Percentiles rank a stretch among this genome's conserved stretches.
Evolutionary conservation across 1,284 basidiomycete species (phyloP).

Genomic region (Porogramme epimiltina): DNA sequence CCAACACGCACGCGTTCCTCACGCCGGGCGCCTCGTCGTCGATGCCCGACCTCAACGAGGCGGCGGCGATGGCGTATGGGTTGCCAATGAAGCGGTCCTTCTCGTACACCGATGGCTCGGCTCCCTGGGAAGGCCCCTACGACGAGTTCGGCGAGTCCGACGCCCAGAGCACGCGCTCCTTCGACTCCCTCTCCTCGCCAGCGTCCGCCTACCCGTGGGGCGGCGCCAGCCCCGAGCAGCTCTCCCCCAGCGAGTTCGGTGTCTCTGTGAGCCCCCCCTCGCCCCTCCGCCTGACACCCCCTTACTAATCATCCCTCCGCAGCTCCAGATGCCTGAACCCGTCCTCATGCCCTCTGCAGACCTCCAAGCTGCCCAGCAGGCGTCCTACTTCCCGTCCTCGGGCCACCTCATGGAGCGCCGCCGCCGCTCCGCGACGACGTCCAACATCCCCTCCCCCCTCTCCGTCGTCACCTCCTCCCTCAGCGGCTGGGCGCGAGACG

Average conservation of each 20-base stretch:
- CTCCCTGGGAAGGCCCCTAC: conserved; percentile 13
- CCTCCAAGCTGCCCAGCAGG: conserved; percentile 1
- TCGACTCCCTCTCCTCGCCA: conserved; percentile 9
- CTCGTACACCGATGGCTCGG: conserved; percentile 11
- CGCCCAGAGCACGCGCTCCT: conserved; percentile 14
- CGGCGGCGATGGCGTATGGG: background rate
- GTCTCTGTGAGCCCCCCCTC: conserved; percentile 8
- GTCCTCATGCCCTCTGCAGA: background rate
- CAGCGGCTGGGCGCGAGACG: conserved; percentile 30
- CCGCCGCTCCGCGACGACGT: conserved; percentile 25
- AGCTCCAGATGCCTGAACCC: conserved; percentile 8
- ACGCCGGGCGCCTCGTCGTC: too few relatives aligned
- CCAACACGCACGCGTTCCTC: too few relatives aligned
- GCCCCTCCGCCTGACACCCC: background rate
- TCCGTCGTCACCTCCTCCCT: conserved; percentile 34
- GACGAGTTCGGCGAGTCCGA: conserved; percentile 18
- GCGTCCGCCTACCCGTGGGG: conserved; percentile 1
- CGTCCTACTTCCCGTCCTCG: conserved; percentile 8
- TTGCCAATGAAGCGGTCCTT: conserved; percentile 4
- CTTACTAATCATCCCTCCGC: background rate
- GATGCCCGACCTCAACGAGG: too few relatives aligned
- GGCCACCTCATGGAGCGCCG: conserved; percentile 25
- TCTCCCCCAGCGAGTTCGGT: conserved; percentile 10
- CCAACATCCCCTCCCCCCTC: conserved; percentile 31
- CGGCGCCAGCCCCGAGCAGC: conserved; percentile 8